Percentiles rank a stretch among this genome's conserved stretches.
phyloP scores from a whole-genome alignment of 495 filamentous ascomycete species.

The Hyaloscypha variabilis region DNA sequence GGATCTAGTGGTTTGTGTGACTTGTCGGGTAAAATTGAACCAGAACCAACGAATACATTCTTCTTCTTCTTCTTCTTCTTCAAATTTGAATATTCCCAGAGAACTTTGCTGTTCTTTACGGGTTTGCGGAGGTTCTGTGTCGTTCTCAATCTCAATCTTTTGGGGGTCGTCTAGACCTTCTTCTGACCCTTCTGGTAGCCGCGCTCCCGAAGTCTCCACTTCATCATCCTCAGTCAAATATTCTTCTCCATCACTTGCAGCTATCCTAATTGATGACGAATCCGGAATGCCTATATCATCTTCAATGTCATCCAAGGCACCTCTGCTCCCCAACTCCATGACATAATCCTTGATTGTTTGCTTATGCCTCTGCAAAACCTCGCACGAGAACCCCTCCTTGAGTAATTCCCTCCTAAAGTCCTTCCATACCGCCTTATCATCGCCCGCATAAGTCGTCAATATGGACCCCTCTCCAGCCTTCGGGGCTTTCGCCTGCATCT shows the following conservation, averaged over 20 bases:
- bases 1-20: too few relatives aligned
- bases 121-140: too few relatives aligned
- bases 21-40: too few relatives aligned
- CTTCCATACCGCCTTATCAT: constrained; percentile 21
- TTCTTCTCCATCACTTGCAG: background rate
- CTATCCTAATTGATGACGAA: background rate
- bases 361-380: constrained; percentile 11
- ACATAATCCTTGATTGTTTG: constrained; percentile 22
- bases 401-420: constrained; percentile 17
- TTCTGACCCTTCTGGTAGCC: too few relatives aligned
- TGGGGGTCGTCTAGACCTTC: too few relatives aligned
- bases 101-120: too few relatives aligned
- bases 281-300: background rate
- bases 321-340: constrained; percentile 14
- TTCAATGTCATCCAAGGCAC: constrained; percentile 18
- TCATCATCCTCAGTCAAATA: background rate
- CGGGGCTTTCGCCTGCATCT: background rate
- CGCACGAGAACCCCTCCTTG: constrained; percentile 12
- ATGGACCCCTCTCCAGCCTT: constrained; percentile 7
- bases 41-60: too few relatives aligned
- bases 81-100: too few relatives aligned
- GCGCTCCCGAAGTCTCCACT: too few relatives aligned
- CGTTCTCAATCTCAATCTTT: too few relatives aligned
- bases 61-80: too few relatives aligned
- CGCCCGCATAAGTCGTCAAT: constrained; percentile 11